Evolutionary conservation across 1,284 basidiomycete genomes (phyloP).

Genomic region (Melampsora occidentalis): DNA sequence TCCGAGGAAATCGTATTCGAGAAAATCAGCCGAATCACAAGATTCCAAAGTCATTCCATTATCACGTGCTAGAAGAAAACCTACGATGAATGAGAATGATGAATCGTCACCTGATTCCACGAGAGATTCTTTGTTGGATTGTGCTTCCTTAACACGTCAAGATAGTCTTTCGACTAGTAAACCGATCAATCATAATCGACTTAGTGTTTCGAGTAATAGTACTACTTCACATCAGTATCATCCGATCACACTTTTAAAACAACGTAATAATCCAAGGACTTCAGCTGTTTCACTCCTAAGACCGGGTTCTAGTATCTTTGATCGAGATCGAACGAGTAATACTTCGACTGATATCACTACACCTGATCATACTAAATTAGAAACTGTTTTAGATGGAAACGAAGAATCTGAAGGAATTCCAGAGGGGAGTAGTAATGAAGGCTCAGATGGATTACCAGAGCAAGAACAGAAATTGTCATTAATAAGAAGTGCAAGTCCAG

Average conservation of each 20-base stretch:
- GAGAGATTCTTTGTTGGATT: background rate
- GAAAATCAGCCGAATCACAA: conserved; percentile 34
- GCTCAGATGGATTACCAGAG: too few relatives aligned
- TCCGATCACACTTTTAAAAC: background rate
- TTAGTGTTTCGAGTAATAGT: background rate
- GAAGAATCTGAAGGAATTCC: conserved; percentile 46
- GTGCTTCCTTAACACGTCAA: background rate
- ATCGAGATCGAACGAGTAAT: background rate
- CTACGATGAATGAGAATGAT: conserved; percentile 2
- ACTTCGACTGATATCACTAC: background rate
- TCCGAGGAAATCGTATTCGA: conserved; percentile 9
- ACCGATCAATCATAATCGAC: background rate
- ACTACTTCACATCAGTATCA: background rate
- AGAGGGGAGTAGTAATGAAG: conserved; percentile 51
- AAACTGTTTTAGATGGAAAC: conserved; percentile 28
- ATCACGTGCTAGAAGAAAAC: conserved; percentile 30
- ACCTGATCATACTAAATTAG: conserved; percentile 2
- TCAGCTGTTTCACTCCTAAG: conserved; percentile 30
- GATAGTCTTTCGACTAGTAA: background rate
- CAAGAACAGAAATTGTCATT: too few relatives aligned
- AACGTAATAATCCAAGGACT: background rate
- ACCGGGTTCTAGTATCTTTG: conserved; percentile 41
- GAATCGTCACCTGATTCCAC: background rate
- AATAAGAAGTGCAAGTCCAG: background rate
- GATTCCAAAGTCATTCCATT: conserved; percentile 33